Base-by-base conservation (phyloP, 2,329 filamentous ascomycete species). In the Fusarium begoniae region DNA sequence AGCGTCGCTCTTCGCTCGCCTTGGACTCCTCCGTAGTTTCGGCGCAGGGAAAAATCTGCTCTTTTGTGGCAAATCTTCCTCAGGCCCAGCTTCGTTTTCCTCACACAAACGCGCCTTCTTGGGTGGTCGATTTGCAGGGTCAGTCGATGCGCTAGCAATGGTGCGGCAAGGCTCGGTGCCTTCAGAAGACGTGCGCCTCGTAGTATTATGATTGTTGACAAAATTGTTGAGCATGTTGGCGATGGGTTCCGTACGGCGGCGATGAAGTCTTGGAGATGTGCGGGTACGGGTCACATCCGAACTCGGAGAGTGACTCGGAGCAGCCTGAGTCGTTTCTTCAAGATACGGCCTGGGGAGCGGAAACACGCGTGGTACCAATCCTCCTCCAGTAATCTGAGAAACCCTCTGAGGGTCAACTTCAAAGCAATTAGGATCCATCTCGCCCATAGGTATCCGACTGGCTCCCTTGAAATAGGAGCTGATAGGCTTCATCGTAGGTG, bases 351-450 rank as follows among this genome's bases (percentile, higher is more conserved):
- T 83, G 1, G 89, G 89, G 13, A 91, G 82, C 6, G 89, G 89
- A 67, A 89, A 90, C 1, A 91, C 88, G 3, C 89, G 85, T 6
- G 89, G 87, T 10, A 85, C 85, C 40, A 86, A 78, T 8, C 85
- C 88, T 63, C 86, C 85, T 30, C 85, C 81, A 1, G 87, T 88
- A 63, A 88, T 80, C 61, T 82, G 82, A n/a, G 85, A 82, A 67
- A 88, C 81, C 69, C 84, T 82, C 35, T 86, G 79, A 20, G 85
- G 82, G 66, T 90, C 86, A 18, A 89, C 83, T 20, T 85, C 82
- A 75, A 91, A 91, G 77, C 88, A 90, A 70, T 91, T 91, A 44
- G 87, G 83, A 58, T 90, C 88, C 89, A 91, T 91, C 75, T 89
- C 88, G n/a, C 86, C 89, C 76, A 91, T 86, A 0, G 89, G 87